Evolutionary conservation across 176 grass and related monocot species (phyloP).

Genomic region (Thalia dealbata): DNA sequence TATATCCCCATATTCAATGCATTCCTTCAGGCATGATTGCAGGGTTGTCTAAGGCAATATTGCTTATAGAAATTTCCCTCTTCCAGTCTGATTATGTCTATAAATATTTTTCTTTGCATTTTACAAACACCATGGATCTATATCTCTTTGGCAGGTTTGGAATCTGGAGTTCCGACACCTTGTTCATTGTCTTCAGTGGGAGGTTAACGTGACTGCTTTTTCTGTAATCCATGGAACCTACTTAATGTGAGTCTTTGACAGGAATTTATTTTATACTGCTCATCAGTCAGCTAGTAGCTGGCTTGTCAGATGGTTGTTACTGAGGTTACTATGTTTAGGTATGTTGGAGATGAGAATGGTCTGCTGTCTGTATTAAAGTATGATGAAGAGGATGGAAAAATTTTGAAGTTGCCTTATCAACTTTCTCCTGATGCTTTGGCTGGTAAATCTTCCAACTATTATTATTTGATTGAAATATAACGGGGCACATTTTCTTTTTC

Average conservation of each 20-base stretch:
- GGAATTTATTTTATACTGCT: conserved; percentile 13
- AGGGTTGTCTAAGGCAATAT: neutral
- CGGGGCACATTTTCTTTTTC: neutral
- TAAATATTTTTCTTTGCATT: neutral
- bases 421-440: conserved; percentile 44
- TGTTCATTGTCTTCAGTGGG: conserved; percentile 59
- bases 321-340: conserved; percentile 42
- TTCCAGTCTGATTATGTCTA: neutral
- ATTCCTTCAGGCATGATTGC: neutral
- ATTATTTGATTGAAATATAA: neutral
- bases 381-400: conserved; percentile 64
- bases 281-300: conserved; percentile 14
- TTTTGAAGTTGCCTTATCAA: conserved; percentile 72
- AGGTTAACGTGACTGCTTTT: conserved; percentile 85
- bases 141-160: conserved; percentile 54
- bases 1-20: neutral
- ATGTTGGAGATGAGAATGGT: conserved; percentile 92
- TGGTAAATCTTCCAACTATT: conserved; percentile 29
- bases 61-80: neutral
- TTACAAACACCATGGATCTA: neutral
- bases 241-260: conserved; percentile 53
- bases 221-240: conserved; percentile 56
- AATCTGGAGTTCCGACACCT: conserved; percentile 90
- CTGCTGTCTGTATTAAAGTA: conserved; percentile 82
- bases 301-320: conserved; percentile 20